These are phyloP conservation scores for Monosporascus sp. DNA, from an alignment of 2,329 filamentous ascomycete species.

Conservation along the genomic window DNA sequence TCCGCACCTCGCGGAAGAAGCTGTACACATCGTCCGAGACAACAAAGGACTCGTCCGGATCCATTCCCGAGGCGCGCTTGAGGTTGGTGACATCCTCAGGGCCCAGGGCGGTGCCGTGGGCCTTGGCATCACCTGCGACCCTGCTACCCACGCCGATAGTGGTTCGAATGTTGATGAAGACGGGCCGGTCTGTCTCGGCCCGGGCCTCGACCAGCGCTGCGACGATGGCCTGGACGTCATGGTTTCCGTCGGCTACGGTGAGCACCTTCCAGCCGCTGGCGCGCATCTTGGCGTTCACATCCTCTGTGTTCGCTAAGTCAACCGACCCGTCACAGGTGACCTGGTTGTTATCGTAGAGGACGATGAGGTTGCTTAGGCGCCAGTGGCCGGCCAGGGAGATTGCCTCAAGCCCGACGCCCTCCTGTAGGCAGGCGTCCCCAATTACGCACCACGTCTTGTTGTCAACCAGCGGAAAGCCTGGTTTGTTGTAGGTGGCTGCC, in stretches of 20 bases:
- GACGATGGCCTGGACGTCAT: constrained; percentile 42
- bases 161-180: constrained; percentile 53
- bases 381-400: constrained; percentile 49
- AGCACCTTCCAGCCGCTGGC: background rate
- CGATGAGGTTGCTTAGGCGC: constrained; percentile 45
- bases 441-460: constrained; percentile 51
- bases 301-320: constrained; percentile 22
- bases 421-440: constrained; percentile 51
- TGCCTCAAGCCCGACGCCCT: constrained; percentile 51
- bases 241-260: constrained; percentile 44
- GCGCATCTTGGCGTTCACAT: background rate
- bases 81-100: constrained; percentile 47
- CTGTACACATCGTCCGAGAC: constrained; percentile 40
- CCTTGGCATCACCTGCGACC: constrained; percentile 42
- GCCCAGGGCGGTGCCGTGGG: constrained; percentile 56
- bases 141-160: constrained; percentile 49
- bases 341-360: constrained; percentile 56
- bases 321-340: constrained; percentile 52
- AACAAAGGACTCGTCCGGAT: constrained; percentile 42
- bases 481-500: constrained; percentile 44
- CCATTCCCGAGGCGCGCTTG: constrained; percentile 46
- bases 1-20: constrained; percentile 47
- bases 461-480: constrained; percentile 41
- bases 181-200: constrained; percentile 38
- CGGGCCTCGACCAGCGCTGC: constrained; percentile 38